phyloP scores from a whole-genome alignment of 164 flowering plant genomes.

The Liriodendron chinense region DNA sequence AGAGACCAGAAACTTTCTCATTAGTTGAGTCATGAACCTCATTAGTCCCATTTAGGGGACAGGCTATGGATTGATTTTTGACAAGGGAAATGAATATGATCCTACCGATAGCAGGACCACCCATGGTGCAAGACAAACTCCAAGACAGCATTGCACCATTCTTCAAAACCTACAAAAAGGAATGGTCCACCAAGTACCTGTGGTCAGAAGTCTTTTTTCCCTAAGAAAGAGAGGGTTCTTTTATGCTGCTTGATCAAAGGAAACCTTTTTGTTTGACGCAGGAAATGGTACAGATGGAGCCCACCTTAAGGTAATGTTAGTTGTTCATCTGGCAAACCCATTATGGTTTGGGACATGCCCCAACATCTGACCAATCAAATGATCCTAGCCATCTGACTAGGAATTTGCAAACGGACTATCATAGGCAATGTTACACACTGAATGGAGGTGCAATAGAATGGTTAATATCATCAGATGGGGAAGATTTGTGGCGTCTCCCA shows the following conservation, averaged over 20 bases:
- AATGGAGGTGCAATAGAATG: too few relatives aligned
- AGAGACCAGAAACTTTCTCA: conserved; percentile 19
- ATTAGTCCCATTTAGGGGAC: conserved; percentile 21
- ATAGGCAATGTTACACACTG: too few relatives aligned
- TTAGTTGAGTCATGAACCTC: conserved; percentile 8
- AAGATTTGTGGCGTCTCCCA: too few relatives aligned
- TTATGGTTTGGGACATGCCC: too few relatives aligned
- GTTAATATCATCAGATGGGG: too few relatives aligned
- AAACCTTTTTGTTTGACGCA: background rate
- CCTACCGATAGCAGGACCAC: conserved; percentile 62
- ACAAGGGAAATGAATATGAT: conserved; percentile 53
- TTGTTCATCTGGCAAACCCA: too few relatives aligned
- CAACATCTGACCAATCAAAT: too few relatives aligned
- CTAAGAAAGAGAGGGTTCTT: too few relatives aligned
- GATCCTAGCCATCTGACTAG: too few relatives aligned
- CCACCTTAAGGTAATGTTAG: too few relatives aligned
- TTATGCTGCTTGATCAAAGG: background rate
- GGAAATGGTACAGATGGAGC: background rate
- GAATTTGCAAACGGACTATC: too few relatives aligned
- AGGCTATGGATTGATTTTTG: conserved; percentile 19
- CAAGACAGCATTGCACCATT: conserved; percentile 67
- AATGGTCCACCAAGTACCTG: background rate
- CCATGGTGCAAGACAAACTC: conserved; percentile 63
- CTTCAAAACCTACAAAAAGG: conserved; percentile 52
- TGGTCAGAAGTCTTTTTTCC: too few relatives aligned